Conservation (phyloP, 2,329 filamentous ascomycete species). For the Nemania serpens region DNA sequence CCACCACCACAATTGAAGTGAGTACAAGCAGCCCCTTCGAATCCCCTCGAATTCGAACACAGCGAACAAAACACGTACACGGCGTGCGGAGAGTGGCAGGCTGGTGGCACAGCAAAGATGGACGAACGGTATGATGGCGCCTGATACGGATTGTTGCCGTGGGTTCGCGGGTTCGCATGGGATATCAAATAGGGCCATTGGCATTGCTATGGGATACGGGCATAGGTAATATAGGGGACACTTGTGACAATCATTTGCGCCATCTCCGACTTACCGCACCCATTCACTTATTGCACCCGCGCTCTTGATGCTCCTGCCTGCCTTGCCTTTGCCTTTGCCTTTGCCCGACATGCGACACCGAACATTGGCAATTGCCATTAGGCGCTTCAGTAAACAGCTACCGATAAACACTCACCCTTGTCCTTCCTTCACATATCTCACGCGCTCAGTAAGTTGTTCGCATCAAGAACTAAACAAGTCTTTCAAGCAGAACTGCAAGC, state of each 20-base stretch:
- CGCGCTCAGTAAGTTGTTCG: background rate
- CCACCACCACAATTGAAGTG: conserved; percentile 53
- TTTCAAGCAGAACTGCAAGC: conserved; percentile 27
- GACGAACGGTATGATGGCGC: conserved; percentile 4
- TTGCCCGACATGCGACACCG: background rate
- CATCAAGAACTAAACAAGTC: conserved; percentile 15
- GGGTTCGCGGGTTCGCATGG: background rate
- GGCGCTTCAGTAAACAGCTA: background rate
- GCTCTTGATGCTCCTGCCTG: background rate
- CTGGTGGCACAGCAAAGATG: background rate
- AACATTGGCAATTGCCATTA: background rate
- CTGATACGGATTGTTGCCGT: conserved; percentile 2
- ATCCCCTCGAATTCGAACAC: background rate
- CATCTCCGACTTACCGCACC: conserved; percentile 3
- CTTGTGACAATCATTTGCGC: conserved; percentile 3
- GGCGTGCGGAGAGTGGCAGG: background rate
- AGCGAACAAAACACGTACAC: background rate
- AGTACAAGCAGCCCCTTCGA: conserved; percentile 35
- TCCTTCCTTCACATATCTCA: background rate
- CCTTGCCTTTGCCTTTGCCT: background rate
- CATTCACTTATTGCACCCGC: background rate
- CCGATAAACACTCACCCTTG: background rate
- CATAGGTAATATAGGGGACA: conserved; percentile 9
- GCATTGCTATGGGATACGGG: conserved; percentile 10
- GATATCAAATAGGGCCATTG: background rate